Evolutionary conservation across 2,329 filamentous ascomycete species (phyloP).

Genomic region (Annulohypoxylon truncatum): DNA sequence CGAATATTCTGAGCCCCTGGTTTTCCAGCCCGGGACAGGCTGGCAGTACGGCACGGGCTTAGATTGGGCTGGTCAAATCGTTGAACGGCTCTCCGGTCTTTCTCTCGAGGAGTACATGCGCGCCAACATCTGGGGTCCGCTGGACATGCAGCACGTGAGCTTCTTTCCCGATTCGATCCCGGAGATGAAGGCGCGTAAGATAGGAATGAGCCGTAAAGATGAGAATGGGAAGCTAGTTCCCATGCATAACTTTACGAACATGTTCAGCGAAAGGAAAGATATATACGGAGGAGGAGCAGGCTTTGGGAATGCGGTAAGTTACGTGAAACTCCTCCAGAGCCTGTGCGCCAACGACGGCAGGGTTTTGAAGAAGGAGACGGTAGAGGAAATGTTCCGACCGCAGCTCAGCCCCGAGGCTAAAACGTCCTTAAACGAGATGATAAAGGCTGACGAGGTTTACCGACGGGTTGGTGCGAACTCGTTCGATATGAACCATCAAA

Average conservation of each 20-base stretch:
- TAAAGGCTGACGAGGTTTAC: neutral
- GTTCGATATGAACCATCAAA: conserved; percentile 28
- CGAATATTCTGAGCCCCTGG: conserved; percentile 57
- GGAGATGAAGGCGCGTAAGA: conserved; percentile 20
- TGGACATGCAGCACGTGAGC: conserved; percentile 52
- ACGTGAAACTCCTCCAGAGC: conserved; percentile 23
- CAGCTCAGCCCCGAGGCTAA: conserved; percentile 23
- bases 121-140: conserved; percentile 57
- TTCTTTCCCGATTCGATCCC: conserved; percentile 17
- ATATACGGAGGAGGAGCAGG: conserved; percentile 17
- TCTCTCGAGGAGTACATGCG: conserved; percentile 59
- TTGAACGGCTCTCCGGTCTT: conserved; percentile 59
- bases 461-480: conserved; percentile 17
- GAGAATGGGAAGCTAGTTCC: conserved; percentile 16
- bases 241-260: conserved; percentile 1
- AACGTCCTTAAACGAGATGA: conserved; percentile 8
- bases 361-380: conserved; percentile 15
- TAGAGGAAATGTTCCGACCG: conserved; percentile 32
- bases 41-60: conserved; percentile 63
- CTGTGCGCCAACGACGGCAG: conserved; percentile 31
- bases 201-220: conserved; percentile 23
- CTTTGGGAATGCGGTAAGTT: conserved; percentile 27
- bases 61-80: conserved; percentile 65
- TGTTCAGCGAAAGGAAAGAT: conserved; percentile 9
- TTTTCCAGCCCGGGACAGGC: conserved; percentile 61